phyloP scores from a whole-genome alignment of 352 stramenopile species.

The Pythium monospermum region DNA sequence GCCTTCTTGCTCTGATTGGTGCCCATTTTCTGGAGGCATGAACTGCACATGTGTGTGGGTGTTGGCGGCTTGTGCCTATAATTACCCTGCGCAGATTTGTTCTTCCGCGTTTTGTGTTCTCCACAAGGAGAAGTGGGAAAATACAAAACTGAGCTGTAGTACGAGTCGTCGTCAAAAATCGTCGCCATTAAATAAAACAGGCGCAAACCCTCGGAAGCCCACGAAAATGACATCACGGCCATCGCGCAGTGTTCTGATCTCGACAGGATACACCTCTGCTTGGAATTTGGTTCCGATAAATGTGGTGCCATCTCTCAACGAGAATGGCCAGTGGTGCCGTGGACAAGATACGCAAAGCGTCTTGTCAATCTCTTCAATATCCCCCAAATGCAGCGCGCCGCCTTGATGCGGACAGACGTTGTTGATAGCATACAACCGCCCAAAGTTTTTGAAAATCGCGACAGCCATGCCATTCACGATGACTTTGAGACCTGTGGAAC shows the following conservation, averaged over 20 bases:
- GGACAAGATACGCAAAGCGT: constrained; percentile 68
- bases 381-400: constrained; percentile 72
- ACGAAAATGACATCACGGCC: constrained; percentile 55
- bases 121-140: too few relatives aligned
- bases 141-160: too few relatives aligned
- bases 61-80: too few relatives aligned
- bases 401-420: constrained; percentile 76
- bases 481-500: constrained; percentile 20
- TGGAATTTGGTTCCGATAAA: constrained; percentile 42
- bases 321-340: constrained; percentile 80
- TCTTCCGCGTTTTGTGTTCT: too few relatives aligned
- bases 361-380: constrained; percentile 83
- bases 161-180: constrained; percentile 68
- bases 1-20: constrained; percentile 18
- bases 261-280: constrained; percentile 59
- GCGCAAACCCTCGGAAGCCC: constrained; percentile 52
- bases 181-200: constrained; percentile 63
- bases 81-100: constrained; percentile 14
- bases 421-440: constrained; percentile 68
- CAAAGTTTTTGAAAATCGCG: constrained; percentile 79
- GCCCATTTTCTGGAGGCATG: constrained; percentile 1
- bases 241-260: constrained; percentile 37
- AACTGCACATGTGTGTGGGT: too few relatives aligned
- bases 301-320: constrained; percentile 68
- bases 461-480: constrained; percentile 62